phyloP scores from a whole-genome alignment of 2,329 filamentous ascomycete genomes.

The Calonectria montana region DNA sequence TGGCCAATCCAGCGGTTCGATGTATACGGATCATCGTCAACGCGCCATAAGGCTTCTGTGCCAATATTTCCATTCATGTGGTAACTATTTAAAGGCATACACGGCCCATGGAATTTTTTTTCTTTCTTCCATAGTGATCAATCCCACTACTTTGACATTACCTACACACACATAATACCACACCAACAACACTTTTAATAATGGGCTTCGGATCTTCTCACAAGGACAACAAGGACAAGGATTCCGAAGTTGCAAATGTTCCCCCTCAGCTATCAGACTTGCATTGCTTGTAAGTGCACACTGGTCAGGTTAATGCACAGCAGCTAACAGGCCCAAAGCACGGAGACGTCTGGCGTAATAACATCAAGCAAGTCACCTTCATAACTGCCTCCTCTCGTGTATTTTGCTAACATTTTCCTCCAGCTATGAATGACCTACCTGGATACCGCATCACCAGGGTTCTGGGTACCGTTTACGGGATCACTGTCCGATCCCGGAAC shows the following conservation, averaged over 20 bases:
- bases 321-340: slow-evolving; percentile 47
- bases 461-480: slow-evolving; percentile 68
- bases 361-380: slow-evolving; percentile 57
- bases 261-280: slow-evolving; percentile 58
- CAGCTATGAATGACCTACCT: slow-evolving; percentile 71
- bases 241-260: slow-evolving; percentile 48
- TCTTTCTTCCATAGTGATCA: neutral
- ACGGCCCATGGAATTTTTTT: neutral
- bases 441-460: slow-evolving; percentile 69
- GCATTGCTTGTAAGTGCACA: slow-evolving; percentile 57
- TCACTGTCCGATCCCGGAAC: slow-evolving; percentile 69
- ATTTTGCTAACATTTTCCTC: neutral
- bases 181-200: slow-evolving; percentile 8
- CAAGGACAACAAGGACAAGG: slow-evolving; percentile 41
- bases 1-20: neutral
- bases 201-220: slow-evolving; percentile 42
- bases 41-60: neutral
- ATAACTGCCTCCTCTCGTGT: too few relatives aligned
- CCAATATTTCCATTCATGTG: neutral
- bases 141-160: neutral
- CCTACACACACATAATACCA: neutral
- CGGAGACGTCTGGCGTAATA: slow-evolving; percentile 70
- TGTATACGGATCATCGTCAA: neutral
- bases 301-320: too few relatives aligned
- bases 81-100: neutral